phyloP scores from a whole-genome alignment of 75 land plant genomes.

The Chamaecyparis obtusa region DNA sequence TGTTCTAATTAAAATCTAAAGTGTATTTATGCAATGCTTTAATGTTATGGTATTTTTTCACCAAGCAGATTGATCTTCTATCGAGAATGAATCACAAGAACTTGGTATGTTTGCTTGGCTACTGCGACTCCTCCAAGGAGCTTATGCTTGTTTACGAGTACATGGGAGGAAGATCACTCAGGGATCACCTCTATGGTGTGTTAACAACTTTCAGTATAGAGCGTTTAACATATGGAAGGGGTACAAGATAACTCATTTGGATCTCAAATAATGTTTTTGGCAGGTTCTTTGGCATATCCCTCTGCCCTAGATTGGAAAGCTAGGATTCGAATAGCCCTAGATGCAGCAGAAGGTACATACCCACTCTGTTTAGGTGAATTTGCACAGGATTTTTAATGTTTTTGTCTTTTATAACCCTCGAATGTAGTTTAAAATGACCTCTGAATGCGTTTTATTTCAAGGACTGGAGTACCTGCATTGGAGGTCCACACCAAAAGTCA shows the following conservation, averaged over 20 bases:
- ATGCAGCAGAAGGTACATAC: no score
- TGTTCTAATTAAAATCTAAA: not conserved
- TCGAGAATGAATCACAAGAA: conserved; percentile 67
- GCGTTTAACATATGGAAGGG: not conserved
- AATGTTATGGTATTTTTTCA: not conserved
- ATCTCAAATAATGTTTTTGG: not conserved
- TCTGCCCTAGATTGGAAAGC: conserved; percentile 35
- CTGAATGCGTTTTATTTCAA: conserved; percentile 1
- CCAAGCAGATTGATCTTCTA: conserved; percentile 48
- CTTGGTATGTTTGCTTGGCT: conserved; percentile 63
- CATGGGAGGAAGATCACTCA: conserved; percentile 53
- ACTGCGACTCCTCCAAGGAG: conserved; percentile 53
- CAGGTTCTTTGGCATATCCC: conserved; percentile 15
- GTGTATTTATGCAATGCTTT: not conserved
- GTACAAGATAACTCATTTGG: not conserved
- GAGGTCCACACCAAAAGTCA: conserved; percentile 54
- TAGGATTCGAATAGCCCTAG: no score
- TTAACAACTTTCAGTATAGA: not conserved
- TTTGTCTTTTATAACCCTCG: no score
- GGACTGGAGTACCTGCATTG: conserved; percentile 64
- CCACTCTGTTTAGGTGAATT: not conserved
- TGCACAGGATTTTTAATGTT: no score
- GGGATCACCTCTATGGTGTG: conserved; percentile 57
- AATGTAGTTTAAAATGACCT: conserved; percentile 15
- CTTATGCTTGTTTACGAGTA: conserved; percentile 16